Percentiles rank a stretch among this genome's conserved stretches.
Evolutionary conservation across 148 eudicot species (phyloP).

Genomic region (Silene latifolia): DNA sequence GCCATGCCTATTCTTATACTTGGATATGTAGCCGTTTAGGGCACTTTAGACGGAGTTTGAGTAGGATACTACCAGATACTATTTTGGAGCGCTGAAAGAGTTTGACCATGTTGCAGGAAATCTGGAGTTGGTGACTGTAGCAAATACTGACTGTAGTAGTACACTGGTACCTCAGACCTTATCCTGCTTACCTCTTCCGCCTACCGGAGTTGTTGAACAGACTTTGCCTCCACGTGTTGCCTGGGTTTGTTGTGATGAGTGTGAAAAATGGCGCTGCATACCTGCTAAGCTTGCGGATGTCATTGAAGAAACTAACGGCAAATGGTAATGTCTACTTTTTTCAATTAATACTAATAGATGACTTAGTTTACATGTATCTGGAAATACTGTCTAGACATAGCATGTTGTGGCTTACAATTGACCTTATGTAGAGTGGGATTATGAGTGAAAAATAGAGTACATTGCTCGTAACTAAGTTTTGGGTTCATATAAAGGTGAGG

Average conservation of each 20-base stretch:
- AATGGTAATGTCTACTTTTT: slow-evolving; percentile 50
- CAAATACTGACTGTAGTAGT: slow-evolving; percentile 22
- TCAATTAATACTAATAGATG: slow-evolving; percentile 4
- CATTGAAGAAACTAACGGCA: slow-evolving; percentile 65
- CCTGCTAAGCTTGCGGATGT: slow-evolving; percentile 76
- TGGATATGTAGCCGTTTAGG: not conserved
- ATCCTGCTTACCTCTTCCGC: slow-evolving; percentile 22
- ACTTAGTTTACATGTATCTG: slow-evolving; percentile 4
- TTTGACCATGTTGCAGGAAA: slow-evolving; percentile 32
- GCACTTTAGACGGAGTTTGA: not conserved
- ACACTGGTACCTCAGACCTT: slow-evolving; percentile 26
- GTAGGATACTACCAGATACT: not conserved
- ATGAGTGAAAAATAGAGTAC: not conserved
- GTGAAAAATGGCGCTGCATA: slow-evolving; percentile 95
- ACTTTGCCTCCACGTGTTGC: slow-evolving; percentile 49
- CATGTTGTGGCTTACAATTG: not conserved
- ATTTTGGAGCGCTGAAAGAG: not conserved
- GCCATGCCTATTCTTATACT: not conserved
- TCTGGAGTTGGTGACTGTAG: slow-evolving; percentile 29
- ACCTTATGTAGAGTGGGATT: not conserved
- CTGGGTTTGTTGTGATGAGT: slow-evolving; percentile 95
- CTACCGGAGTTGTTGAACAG: slow-evolving; percentile 32
- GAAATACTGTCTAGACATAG: not conserved
- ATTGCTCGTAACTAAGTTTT: not conserved
- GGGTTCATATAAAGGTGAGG: not conserved